Evolutionary conservation across 2,329 filamentous ascomycete genomes (phyloP), one percentile per base, ranked within the genome.

Genomic region (Pseudopyrenochaeta lycopersici): DNA sequence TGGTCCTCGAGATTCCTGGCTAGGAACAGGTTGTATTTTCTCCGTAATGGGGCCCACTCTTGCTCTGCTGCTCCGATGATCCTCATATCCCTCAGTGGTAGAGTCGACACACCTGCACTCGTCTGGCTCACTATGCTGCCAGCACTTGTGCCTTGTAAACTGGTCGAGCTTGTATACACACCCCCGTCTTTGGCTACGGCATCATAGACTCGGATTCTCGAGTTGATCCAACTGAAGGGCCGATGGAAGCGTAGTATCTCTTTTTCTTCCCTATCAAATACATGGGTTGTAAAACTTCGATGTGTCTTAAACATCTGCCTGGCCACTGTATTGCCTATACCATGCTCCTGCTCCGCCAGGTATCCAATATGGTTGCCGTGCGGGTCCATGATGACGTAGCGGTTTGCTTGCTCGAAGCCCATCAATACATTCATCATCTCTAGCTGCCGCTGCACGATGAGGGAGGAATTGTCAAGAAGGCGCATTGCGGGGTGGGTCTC

Each of bases 391-490:
- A 89, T 87, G 12, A 87, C 81, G 67, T 89, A 89, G 68, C 81
- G 81, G 64, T 88, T 88, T 11, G 86, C 85, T 69, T 89, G 86
- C 71, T 89, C 86, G 60, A 88, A 88, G 1, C 86, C 86, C 70
- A 88, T 75, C 64, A 89, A 79, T 9, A 88, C 78, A 70, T 88
- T 88, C 83, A 88, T 86, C 76, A 88, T 81, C 66, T 88, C 86
- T 23, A 89, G 66, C 63, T 88, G 85, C 29, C 86, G 77, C 60
- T 88, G 85, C 9, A 89, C 80, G 6, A 89, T 82, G 39, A 89
- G 76, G 7, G 84, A 82, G 1, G 85, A 87, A 64, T 88, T 87
- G 38, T 82, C 80, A 17, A 89, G 76, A 17, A 89, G 78, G 7
- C 78, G 76, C 48, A 81, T 80, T 1, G 85, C 84, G 0, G 86